Base-by-base conservation (phyloP, 2,329 filamentous ascomycete genomes). In the Apiospora kogelbergensis region DNA sequence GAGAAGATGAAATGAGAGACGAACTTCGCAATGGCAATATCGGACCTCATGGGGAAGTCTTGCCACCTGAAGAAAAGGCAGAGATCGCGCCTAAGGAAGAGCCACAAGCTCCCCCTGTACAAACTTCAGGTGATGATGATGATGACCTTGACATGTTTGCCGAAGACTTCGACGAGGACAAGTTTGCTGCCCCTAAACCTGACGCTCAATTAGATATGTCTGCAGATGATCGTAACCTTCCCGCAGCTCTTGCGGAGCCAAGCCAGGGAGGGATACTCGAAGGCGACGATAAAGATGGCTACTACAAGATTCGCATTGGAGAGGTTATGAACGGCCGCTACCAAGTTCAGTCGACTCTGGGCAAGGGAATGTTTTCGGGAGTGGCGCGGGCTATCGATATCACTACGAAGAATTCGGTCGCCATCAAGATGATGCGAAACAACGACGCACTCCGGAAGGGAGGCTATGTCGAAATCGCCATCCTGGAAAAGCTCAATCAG, bases 361-460 rank as follows among this genome's bases (percentile, higher is more conserved):
- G 96, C 72, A 94, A 93, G 80, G 96, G 96, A 75, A 97, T 98
- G 87, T 99, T 98, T 79, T 97, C 96, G 0, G 94, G 94, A 10
- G 96, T 99, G n/a, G 94, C 96, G 67, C 90, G 94, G 72, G 96
- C 96, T 26, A 87, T 89, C 71, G 95, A 98, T 80, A 88, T 91
- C 26, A 89, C 89, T 65, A 93, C 87, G 69, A 91, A 90, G 76
- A 88, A 89, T 74, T 80, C 92, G n/a, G 95, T 98, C 41, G 96
- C 96, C 30, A 93, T 99, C 85, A 99, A 99, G 82, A 96, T 99
- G 75, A 97, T 98, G 81, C 93, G 96, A 72, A 97, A 97, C 80
- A 98, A 99, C 76, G 95, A 97, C 77, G 93, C 93, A 15, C 91
- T 98, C 79, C 88, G 90, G 73, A 98, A 97, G 80, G 95, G 94